Conservation (phyloP, 257 asterid genomes). For the Solanum pinnatisectum region DNA sequence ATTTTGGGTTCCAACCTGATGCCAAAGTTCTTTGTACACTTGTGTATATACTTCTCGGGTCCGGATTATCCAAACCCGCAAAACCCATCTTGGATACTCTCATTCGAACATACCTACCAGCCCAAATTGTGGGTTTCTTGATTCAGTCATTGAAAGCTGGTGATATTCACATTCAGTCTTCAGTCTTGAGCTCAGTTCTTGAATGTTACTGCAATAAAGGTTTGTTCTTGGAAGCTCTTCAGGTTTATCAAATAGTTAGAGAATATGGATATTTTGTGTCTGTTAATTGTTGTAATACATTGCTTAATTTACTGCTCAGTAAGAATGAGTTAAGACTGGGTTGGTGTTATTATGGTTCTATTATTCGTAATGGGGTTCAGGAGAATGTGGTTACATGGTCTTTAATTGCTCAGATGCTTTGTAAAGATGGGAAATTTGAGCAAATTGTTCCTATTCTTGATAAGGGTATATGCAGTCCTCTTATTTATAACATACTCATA, state of each 20-base stretch:
- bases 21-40: constrained; percentile 35
- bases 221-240: constrained; percentile 32
- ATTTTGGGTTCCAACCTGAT: constrained; percentile 56
- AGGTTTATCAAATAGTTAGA: constrained; percentile 33
- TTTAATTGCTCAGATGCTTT: constrained; percentile 31
- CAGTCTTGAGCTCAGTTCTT: constrained; percentile 29
- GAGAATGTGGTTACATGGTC: constrained; percentile 51
- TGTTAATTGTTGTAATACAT: constrained; percentile 25
- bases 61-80: constrained; percentile 36
- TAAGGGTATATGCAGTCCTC: constrained; percentile 27
- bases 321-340: constrained; percentile 39
- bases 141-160: constrained; percentile 18
- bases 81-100: constrained; percentile 44
- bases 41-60: constrained; percentile 35
- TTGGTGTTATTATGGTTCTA: constrained; percentile 60
- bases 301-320: constrained; percentile 40
- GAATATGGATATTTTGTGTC: constrained; percentile 25
- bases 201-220: constrained; percentile 45
- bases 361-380: constrained; percentile 37
- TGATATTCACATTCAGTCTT: constrained; percentile 15
- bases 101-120: constrained; percentile 35
- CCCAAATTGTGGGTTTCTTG: constrained; percentile 35
- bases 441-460: constrained; percentile 35
- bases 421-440: constrained; percentile 48
- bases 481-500: constrained; percentile 41